Base-by-base conservation (phyloP, 805 yeast species). In the Teunomyces lycoperdinae region DNA sequence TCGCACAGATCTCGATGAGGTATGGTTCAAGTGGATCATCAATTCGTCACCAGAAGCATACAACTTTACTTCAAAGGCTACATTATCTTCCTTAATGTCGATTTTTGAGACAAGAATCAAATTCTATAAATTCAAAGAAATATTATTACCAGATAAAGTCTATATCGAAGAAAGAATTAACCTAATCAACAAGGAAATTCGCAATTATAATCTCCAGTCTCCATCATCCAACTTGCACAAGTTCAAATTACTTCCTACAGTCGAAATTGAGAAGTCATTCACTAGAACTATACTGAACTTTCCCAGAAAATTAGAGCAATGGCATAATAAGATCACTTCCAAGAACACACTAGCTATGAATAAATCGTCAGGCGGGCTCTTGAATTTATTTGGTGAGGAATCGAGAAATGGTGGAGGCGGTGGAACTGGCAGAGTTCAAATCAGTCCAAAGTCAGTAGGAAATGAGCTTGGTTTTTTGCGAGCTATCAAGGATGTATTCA, bases 1-100 rank as follows among this genome's bases (percentile, higher is more conserved):
- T 46, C 64, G 90, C 45, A 51, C 54, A 0, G 71, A 71, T 31
- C 46, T 84, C 28, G 76, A 70, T 35, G 46, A 57, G 2, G 66
- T 48, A 13, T 53, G 57, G 57, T 49, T 50, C 44, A 49, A 49
- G 10, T 53, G 57, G 57, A 30, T 53, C 31, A 38, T 50, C 5
- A 47, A 46, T 5, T 14, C 27, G 3, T 53, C 57, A 1, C 44
- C 47, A 2, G 16, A 43, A 4, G n/a, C 49, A 10, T 17, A 34
- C 10, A 28, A 39, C 16, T 14, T 49, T 20, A 27, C 44, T 2
- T 31, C 38, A 9, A 16, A n/a, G 9, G 24, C 43, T 9, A 20
- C 32, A 28, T 17, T 41, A 9, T n/a, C 11, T 16, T 32, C 45
- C 13, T 38, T 50, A 33, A 34, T 30, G 9, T 9, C 38, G 9